Base-by-base conservation (phyloP, 768 basidiomycete genomes). In the Boletellus ananiceps region DNA sequence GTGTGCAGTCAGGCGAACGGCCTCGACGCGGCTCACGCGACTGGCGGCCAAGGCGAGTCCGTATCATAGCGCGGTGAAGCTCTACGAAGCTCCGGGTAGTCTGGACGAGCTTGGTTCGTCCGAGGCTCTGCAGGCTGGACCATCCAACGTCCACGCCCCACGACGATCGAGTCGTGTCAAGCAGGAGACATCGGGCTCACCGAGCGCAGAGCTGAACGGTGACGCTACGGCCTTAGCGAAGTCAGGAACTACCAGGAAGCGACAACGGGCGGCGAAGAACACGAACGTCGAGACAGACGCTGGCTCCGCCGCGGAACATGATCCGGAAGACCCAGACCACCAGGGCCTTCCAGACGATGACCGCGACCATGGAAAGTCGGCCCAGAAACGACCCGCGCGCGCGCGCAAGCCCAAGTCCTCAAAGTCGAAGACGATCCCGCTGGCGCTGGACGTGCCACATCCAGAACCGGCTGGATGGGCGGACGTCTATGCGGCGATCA, bases 401-500 rank as follows among this genome's bases (percentile, higher is more conserved):
- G 8, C 29, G 5, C 2, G 29, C 29, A 29, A 29, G 29, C 8
- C 29, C 2, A 76, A 59, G 13, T 75, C 73, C 1, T 75, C 80
- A 2, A 73, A 84, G 62, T 59, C 62, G 2, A 88, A 83, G 59
- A 61, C 71, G 1, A 75, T 85, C n/a, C 75, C 72, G 46, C 76
- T 77, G 49, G 62, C 73, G 1, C 67, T 90, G 18, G 75, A 66
- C 3, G 71, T 66, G 0, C 83, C 89, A 0, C 87, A 91, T 57
- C 81, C 86, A 0, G 72, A 80, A 1, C 91, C 90, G 8, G 62
- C 66, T 27, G 63, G 68, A 34, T 93, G 91, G 90, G 67, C 69
- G 36, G 81, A 88, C 52, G 75, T 74, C 4, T 94, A 91, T 58
- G 76, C 77, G 25, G 69, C 76, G 1, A 92, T 93, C 40, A 83